These are phyloP conservation scores for Effrenium voratum DNA, from an alignment of 73 alveolate genomes.

Conservation along the genomic window DNA sequence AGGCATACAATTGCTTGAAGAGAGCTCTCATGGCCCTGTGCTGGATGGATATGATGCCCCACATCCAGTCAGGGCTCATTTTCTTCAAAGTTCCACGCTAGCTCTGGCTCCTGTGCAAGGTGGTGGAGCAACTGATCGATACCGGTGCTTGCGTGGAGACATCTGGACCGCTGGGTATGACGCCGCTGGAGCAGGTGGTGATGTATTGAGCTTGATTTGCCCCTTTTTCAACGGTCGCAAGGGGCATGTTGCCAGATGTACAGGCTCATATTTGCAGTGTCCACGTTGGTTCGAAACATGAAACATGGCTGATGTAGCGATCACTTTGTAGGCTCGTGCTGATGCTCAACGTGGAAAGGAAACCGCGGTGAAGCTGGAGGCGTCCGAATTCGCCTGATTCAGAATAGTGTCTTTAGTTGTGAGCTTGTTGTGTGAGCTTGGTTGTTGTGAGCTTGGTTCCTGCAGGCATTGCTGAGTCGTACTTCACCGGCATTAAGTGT, in stretches of 20 bases:
- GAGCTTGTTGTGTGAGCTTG: neutral
- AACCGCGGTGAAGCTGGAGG: neutral
- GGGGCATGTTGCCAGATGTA: too few relatives aligned
- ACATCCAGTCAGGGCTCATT: too few relatives aligned
- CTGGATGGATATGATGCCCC: too few relatives aligned
- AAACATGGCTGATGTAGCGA: neutral
- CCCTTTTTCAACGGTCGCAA: too few relatives aligned
- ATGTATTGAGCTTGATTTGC: too few relatives aligned
- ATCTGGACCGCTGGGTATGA: constrained; percentile 33
- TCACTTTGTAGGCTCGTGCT: neutral
- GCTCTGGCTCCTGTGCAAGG: too few relatives aligned
- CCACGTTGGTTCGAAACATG: neutral
- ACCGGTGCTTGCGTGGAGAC: constrained; percentile 47
- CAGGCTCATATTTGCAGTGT: too few relatives aligned
- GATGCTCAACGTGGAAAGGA: neutral
- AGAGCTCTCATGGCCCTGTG: too few relatives aligned
- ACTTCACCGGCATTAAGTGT: neutral
- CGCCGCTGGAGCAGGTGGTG: constrained; percentile 43
- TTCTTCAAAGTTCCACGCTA: too few relatives aligned
- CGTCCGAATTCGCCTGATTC: neutral
- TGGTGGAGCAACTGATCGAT: constrained; percentile 28
- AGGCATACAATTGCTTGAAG: too few relatives aligned
- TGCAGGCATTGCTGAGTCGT: neutral
- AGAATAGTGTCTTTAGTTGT: neutral
- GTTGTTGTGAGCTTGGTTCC: neutral